phyloP scores from a whole-genome alignment of 75 land plant genomes.

The Selaginella moellendorffii region DNA sequence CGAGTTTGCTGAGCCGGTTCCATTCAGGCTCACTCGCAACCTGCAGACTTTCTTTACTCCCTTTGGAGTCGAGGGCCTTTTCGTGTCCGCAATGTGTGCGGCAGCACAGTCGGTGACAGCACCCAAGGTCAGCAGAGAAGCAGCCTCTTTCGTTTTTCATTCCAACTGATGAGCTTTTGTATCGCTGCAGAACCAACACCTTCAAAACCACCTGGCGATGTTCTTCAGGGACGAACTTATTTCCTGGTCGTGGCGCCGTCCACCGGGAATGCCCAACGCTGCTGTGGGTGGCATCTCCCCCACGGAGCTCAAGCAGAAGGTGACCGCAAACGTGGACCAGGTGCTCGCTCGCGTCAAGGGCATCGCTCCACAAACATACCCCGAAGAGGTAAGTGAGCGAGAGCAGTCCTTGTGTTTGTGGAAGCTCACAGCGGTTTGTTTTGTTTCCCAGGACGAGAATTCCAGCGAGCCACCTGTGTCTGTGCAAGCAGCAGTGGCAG shows the following conservation, averaged over 20 bases:
- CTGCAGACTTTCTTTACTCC: conserved; percentile 87
- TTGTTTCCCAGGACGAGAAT: conserved; percentile 64
- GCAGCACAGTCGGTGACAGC: conserved; percentile 91
- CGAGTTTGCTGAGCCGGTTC: conserved; percentile 93
- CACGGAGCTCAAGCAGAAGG: conserved; percentile 72
- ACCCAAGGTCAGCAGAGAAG: too few species aligned
- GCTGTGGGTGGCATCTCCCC: conserved; percentile 52
- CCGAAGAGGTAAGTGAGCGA: too few species aligned
- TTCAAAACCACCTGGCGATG: conserved; percentile 92
- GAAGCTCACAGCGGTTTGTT: too few species aligned
- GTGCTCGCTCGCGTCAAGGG: conserved; percentile 59
- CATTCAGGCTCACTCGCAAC: conserved; percentile 88
- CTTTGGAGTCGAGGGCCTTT: conserved; percentile 97
- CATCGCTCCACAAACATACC: conserved; percentile 58
- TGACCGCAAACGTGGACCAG: conserved; percentile 77
- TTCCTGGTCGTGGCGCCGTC: conserved; percentile 96
- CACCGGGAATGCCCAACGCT: conserved; percentile 62
- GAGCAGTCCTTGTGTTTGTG: too few species aligned
- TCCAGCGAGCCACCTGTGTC: conserved; percentile 75
- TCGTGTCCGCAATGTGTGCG: conserved; percentile 96
- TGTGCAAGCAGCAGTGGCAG: conserved; percentile 82
- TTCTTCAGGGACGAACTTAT: conserved; percentile 96
- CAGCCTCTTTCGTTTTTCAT: too few species aligned
- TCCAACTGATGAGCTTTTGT: too few species aligned
- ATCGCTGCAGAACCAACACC: conserved; percentile 83